Base-by-base conservation (phyloP, 306 rosid species). In the Pterocarpus santalinus region DNA sequence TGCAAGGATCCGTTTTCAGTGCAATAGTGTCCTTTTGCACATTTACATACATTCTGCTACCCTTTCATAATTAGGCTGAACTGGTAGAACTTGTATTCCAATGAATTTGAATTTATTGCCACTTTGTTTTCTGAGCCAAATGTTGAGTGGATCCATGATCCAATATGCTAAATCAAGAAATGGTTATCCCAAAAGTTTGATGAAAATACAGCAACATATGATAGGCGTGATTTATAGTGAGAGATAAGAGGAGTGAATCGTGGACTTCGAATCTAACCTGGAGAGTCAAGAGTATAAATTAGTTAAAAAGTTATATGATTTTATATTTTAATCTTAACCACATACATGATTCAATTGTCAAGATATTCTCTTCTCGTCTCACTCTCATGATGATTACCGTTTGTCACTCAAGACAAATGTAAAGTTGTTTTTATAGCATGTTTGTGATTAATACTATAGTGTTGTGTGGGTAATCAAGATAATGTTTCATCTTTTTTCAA, bases 391-490 rank as follows among this genome's bases (percentile, higher is more conserved):
- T 43, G 49, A 43, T 53, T 33, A 61, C 65, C 14, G 35, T 43
- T 32, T 57, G 22, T 57, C 55, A 75, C 15, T 72, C 65, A 41
- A 33, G 38, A 8, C 32, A 33, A 60, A 52, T 30, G 49, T 36
- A 12, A 9, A 51, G 2, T 64, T 12, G 9, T 4, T 15, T 55
- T 2, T 43, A 13, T 14, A 28, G 17, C 33, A 57, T 13, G 15
- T 51, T 70, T 32, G 73, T 83, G 15, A 77, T 71, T 30, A 41
- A 78, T 72, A 62, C 5, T 65, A 5, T 49, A 36, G 30, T 67
- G 14, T 67, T 39, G 61, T 53, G 39, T 75, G 53, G 62, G 47
- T 73, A 58, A 58, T 67, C 68, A 30, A 36, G 12, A 55, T 36
- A 52, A 69, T 15, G 33, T 44, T 65, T 47, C 12, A 46, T 78